phyloP scores from a whole-genome alignment of 208 protist species.

The Crithidia expoeki region DNA sequence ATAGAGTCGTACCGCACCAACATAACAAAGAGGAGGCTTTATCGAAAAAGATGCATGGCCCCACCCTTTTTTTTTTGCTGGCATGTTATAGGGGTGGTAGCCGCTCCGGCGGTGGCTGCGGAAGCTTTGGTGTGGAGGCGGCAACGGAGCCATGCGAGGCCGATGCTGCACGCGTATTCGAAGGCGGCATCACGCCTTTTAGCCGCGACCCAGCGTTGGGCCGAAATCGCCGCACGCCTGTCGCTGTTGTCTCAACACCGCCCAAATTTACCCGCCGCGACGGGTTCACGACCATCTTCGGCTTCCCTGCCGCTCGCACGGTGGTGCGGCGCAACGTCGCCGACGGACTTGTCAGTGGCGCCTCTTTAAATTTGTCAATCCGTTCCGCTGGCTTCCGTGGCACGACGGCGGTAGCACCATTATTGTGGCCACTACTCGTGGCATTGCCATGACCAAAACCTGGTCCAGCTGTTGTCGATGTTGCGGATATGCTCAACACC shows the following conservation, averaged over 20 bases:
- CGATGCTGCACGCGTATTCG: background rate
- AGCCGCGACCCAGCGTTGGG: background rate
- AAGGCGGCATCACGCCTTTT: background rate
- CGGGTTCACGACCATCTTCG: slow-evolving; percentile 5
- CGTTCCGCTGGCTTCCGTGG: slow-evolving; percentile 8
- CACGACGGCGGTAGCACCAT: no score
- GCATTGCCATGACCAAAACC: no score
- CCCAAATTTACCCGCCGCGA: background rate
- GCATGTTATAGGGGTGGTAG: slow-evolving; percentile 23
- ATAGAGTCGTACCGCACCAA: no score
- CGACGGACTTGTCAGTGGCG: slow-evolving; percentile 20
- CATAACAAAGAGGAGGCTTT: no score
- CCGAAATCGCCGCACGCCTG: slow-evolving; percentile 10
- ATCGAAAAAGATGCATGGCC: no score
- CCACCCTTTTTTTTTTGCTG: background rate
- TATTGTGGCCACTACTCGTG: no score
- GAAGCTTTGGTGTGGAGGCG: background rate
- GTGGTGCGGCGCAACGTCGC: slow-evolving; percentile 29
- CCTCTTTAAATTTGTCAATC: slow-evolving; percentile 30
- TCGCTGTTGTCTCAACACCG: background rate
- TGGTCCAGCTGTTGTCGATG: background rate
- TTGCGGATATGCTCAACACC: background rate
- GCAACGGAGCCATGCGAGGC: background rate
- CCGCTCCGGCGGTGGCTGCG: slow-evolving; percentile 8
- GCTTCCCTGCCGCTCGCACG: slow-evolving; percentile 15